Percentiles rank a stretch among this genome's conserved stretches.
phyloP scores from a whole-genome alignment of 2,329 filamentous ascomycete genomes.

The Bertia moriformis region DNA sequence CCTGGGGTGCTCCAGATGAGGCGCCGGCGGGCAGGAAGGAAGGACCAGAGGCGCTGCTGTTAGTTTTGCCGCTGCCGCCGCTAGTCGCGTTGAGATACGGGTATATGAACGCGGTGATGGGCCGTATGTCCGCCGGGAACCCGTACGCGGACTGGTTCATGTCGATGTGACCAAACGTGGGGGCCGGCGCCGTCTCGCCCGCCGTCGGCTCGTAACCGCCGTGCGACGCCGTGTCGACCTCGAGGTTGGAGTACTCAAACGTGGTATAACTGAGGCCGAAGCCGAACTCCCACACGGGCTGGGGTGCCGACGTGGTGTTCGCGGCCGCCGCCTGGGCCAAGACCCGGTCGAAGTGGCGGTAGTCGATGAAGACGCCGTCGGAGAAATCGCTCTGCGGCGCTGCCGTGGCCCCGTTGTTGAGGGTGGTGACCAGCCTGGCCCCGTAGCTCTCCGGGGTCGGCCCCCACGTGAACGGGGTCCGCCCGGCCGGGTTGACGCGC shows the following conservation, averaged over 20 bases:
- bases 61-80: no score
- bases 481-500: constrained; percentile 60
- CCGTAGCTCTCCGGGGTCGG: constrained; percentile 53
- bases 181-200: constrained; percentile 48
- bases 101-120: constrained; percentile 41
- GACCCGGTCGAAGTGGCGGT: constrained; percentile 58
- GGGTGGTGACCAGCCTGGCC: constrained; percentile 47
- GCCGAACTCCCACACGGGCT: constrained; percentile 69
- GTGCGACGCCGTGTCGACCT: constrained; percentile 33
- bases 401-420: constrained; percentile 49
- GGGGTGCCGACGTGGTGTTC: constrained; percentile 5
- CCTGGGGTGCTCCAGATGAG: constrained; percentile 38
- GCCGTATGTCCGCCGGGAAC: constrained; percentile 37
- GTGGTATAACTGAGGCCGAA: constrained; percentile 69
- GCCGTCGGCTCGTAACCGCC: constrained; percentile 40
- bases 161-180: constrained; percentile 40
- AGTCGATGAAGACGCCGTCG: constrained; percentile 73
- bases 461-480: constrained; percentile 71
- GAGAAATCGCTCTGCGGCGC: constrained; percentile 61
- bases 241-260: constrained; percentile 59
- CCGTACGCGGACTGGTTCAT: constrained; percentile 49
- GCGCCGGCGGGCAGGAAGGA: constrained; percentile 46
- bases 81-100: constrained; percentile 56
- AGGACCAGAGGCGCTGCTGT: constrained; percentile 38
- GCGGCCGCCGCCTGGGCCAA: constrained; percentile 12